Evolutionary conservation across 2,329 filamentous ascomycete genomes (phyloP).

Genomic region (Venturia asperata): DNA sequence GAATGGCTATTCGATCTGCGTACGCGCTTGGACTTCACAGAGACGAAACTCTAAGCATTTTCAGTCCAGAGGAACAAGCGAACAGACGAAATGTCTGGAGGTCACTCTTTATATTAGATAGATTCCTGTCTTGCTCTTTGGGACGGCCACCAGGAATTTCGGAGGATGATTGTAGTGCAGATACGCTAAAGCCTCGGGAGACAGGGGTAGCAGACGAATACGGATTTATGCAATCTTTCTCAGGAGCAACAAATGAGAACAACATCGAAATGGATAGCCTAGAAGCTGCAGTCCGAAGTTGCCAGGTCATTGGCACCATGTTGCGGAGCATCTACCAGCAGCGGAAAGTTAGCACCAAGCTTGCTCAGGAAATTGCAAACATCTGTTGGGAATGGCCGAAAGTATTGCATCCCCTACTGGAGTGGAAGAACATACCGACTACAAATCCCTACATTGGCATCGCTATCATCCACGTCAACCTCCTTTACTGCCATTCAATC

Average conservation of each 20-base stretch:
- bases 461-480: conserved; percentile 54
- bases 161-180: conserved; percentile 54
- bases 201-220: conserved; percentile 25
- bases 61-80: conserved; percentile 40
- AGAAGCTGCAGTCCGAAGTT: conserved; percentile 51
- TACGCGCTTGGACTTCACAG: conserved; percentile 57
- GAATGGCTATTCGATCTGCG: conserved; percentile 57
- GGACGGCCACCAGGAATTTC: conserved; percentile 56
- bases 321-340: conserved; percentile 55
- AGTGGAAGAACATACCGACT: conserved; percentile 44
- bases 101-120: conserved; percentile 57
- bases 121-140: conserved; percentile 55
- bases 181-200: conserved; percentile 32
- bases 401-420: conserved; percentile 37
- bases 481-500: conserved; percentile 56
- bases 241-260: conserved; percentile 21
- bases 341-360: conserved; percentile 50
- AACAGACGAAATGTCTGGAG: conserved; percentile 55
- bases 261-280: conserved; percentile 32
- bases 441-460: conserved; percentile 46
- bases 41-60: conserved; percentile 52
- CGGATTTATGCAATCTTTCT: conserved; percentile 24
- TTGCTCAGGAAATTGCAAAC: conserved; percentile 52
- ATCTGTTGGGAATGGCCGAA: conserved; percentile 48
- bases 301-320: conserved; percentile 51